These are phyloP conservation scores for Diaporthe humulicola DNA, from an alignment of 2,329 filamentous ascomycete genomes.

Conservation along the genomic window DNA sequence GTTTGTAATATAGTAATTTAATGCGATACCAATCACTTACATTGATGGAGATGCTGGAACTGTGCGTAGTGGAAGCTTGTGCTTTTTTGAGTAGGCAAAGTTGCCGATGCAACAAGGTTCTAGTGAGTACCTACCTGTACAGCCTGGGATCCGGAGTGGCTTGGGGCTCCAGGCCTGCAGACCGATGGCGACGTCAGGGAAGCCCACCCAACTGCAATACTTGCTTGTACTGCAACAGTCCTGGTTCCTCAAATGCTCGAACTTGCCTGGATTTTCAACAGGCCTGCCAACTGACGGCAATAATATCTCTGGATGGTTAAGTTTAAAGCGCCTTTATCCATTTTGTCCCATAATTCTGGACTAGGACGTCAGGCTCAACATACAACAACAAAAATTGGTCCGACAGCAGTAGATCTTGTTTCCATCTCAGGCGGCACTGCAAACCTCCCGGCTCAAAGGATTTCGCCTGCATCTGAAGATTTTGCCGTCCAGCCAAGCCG, in stretches of 20 bases:
- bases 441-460: background rate
- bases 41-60: too few species aligned
- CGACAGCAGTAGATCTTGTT: background rate
- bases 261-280: background rate
- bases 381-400: accelerated
- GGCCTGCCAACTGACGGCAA: background rate
- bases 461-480: background rate
- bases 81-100: too few species aligned
- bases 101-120: background rate
- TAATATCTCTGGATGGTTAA: background rate
- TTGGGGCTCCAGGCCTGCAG: background rate
- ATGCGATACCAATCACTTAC: background rate
- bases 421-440: too few species aligned
- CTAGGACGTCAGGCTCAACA: background rate
- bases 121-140: background rate
- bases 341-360: background rate
- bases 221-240: background rate
- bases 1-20: conserved; percentile 1
- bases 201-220: background rate
- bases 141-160: background rate
- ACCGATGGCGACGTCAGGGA: background rate
- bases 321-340: background rate
- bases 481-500: background rate
- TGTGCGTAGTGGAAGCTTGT: background rate
- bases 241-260: too few species aligned